Base-by-base conservation (phyloP, 75 land plant genomes). In the Chamaecyparis obtusa region DNA sequence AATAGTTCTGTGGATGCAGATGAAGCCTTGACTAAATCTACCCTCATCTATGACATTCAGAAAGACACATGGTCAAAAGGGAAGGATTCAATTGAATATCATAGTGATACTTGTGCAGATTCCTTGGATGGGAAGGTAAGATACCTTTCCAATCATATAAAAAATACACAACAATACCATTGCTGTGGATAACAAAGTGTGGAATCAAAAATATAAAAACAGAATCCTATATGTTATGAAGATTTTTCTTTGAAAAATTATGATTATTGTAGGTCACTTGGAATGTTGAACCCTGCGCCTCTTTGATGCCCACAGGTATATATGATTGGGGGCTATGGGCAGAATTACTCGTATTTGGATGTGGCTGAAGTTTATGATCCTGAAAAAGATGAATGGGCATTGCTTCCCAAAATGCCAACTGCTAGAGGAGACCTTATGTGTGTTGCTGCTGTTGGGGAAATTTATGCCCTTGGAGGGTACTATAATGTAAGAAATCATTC, bases 351-450 rank as follows among this genome's bases (percentile, higher is more conserved):
- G 0, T 81, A 87, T 49, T 83, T 91, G 80, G 87, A 87, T 39
- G 76, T 9, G 17, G 88, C 32, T 24, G 81, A 85, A 24, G 89
- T 87, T 4, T 91, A 87, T 87, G 92, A 91, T 76, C 88, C 89
- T 57, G 84, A 44, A 84, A 39, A 76, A 15, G 81, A 87, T n/a
- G 27, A 44, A n/a, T 89, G 92, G 92, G 46, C 87, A 39, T 35
- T 48, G 56, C 33, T 85, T 27, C 60, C 91, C 19, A 79, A 89
- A 43, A 91, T 91, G 92, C 91, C 92, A 41, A 87, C 92, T 36
- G 57, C 91, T 9, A 91, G 92, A 10, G 92, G 92, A 48, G 92
- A 91, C 87, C 92, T 87, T 51, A 89, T 91, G 91, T 89, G 91
- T 85, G 92, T 75, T 32, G 49, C 21, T 43, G 72, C 87, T 16